phyloP scores from a whole-genome alignment of 257 asterid genomes.

The Verbascum thapsus region DNA sequence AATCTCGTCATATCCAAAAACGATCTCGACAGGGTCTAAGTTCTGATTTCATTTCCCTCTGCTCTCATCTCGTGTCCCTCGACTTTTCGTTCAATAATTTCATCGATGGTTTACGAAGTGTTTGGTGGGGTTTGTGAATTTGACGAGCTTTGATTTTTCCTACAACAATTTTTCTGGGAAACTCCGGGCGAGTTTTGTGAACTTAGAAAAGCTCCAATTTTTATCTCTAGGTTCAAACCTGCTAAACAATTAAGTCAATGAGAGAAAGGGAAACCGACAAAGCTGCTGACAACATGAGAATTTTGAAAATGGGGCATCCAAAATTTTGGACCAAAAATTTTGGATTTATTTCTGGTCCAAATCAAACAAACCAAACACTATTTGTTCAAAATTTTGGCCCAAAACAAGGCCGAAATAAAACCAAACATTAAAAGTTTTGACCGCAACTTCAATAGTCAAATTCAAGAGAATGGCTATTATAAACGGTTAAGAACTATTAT shows the following conservation, averaged over 20 bases:
- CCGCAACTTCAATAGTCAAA: too few relatives aligned
- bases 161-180: constrained; percentile 65
- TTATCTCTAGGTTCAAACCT: constrained; percentile 51
- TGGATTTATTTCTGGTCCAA: too few relatives aligned
- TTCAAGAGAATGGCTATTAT: too few relatives aligned
- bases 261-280: too few relatives aligned
- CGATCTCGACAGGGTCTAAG: constrained; percentile 44
- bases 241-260: constrained; percentile 69
- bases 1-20: constrained; percentile 52
- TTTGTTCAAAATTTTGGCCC: too few relatives aligned
- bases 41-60: constrained; percentile 46
- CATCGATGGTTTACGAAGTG: constrained; percentile 61
- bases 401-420: too few relatives aligned
- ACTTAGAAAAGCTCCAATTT: constrained; percentile 48
- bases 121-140: constrained; percentile 36
- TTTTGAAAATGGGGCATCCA: too few relatives aligned
- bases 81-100: constrained; percentile 56
- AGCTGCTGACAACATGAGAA: too few relatives aligned
- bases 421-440: too few relatives aligned
- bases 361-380: too few relatives aligned
- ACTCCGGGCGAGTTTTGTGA: constrained; percentile 60
- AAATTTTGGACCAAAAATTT: too few relatives aligned
- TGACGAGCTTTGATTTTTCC: constrained; percentile 56
- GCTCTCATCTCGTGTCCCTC: constrained; percentile 54
- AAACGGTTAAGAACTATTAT: too few relatives aligned